Evolutionary conservation across 2,329 filamentous ascomycete genomes (phyloP), one percentile per base, ranked within the genome.

Genomic region (Exophiala lecanii-corni): DNA sequence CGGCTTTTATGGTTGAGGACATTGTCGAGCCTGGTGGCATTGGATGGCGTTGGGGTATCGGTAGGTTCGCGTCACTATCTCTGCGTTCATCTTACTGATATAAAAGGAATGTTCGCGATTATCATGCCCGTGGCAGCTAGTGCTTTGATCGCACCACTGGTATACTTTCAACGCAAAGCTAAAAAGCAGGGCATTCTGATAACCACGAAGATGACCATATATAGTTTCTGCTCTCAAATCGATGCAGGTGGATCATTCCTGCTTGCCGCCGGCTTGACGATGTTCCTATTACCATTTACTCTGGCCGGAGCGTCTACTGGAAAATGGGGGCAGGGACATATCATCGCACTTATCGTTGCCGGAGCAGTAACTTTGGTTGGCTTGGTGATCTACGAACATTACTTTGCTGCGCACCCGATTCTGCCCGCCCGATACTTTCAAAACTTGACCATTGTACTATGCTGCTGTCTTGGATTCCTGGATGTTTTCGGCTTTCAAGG

Each of bases 381-480:
- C 1, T 66, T 73, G 13, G 65, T 69, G 5, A 60, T 67, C 3
- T 78, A 76, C 51, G 74, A 78, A 57, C 58, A 62, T 19, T 60
- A 59, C 19, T 20, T 69, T 5, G 70, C 72, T 3, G 61, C 56
- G n/a, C 59, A 73, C 43, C 72, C 73, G 0, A 59, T 74, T 13
- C 56, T 75, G 9, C 71, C 72, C 1, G 56, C 66, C 2, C 61
- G 59, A 13, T 75, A 73, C 51, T 68, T 75, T 54, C 60, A 60
- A 19, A 68, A 66, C 28, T 41, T 59, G 3, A 66, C 69, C 10
- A 70, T 76, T 19, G 51, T 67, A n/a, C 54, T 71, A 10, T 63
- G 64, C 10, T 58, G 68, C 7, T 35, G 67, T 1, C 57, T 72
- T 7, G 64, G 64, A 9, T 57, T 64, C 9, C 54, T 68, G 20